Conservation (phyloP, 306 rosid species). For the Oemleria cerasiformis region DNA sequence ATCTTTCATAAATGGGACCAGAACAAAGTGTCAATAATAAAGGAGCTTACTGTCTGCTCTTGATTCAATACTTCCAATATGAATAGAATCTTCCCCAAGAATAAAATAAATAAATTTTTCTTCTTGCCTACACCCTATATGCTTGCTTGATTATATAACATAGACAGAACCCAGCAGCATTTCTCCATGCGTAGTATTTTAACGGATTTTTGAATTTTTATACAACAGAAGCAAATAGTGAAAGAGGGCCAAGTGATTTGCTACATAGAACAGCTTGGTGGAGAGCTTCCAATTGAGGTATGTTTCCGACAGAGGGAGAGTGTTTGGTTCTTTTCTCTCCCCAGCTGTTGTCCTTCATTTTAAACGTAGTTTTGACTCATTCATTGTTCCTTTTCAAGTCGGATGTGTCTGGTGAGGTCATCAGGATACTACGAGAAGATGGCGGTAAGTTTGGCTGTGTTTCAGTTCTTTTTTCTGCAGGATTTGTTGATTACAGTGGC, state of each 20-base stretch:
- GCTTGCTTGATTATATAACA: neutral
- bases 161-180: neutral
- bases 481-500: neutral
- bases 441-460: conserved; percentile 60
- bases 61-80: no score
- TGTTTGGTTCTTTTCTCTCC: neutral
- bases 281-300: conserved; percentile 81
- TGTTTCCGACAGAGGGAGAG: conserved; percentile 15
- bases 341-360: neutral
- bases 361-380: neutral
- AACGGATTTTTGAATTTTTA: conserved; percentile 1
- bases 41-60: no score
- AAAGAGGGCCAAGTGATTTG: conserved; percentile 86
- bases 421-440: conserved; percentile 74
- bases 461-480: neutral
- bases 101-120: neutral
- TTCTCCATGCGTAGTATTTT: neutral
- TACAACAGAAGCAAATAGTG: conserved; percentile 66
- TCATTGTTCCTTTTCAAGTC: conserved; percentile 43
- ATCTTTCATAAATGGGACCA: no score
- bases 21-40: no score
- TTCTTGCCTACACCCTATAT: neutral
- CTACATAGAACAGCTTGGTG: conserved; percentile 82
- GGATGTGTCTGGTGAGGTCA: conserved; percentile 76
- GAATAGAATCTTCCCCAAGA: neutral